Base-by-base conservation (phyloP, 2,329 filamentous ascomycete species). In the Xylariaceae sp. region DNA sequence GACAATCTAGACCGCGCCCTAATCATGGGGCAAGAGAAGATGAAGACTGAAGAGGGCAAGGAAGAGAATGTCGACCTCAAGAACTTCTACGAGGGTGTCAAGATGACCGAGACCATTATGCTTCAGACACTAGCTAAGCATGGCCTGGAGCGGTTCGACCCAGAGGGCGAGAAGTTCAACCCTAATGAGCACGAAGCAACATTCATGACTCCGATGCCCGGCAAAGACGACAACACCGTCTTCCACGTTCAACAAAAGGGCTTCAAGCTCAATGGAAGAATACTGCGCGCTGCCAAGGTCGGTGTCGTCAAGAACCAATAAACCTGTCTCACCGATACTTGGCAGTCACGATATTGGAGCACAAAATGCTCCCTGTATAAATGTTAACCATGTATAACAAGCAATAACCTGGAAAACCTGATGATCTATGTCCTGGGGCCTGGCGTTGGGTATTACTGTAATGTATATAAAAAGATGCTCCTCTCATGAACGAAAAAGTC, bases 1-100 rank as follows among this genome's bases (percentile, higher is more conserved):
- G 94, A 99, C 77, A 99, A 97, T 81, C 86, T 99, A 60, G 94
- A 99, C 76, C 92, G 92, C 63, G 94, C 94, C 36, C 84, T 99
- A 36, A 74, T 79, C 59, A 91, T 87, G 67, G 92, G 96, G 10
- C 86, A 82, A 55, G 87, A 91, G 33, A 91, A 90, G 75, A 81
- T 95, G 59, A 78, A 78, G 18, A 72, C 77, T 16, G 65, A 61
- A 20, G 63, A 59, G 42, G 65, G 59, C 27, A 57, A 61, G n/a
- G 46, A 65, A 24, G 53, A 55, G 40, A 70, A 70, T 20, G 81
- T 89, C 71, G 92, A 97, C 62, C 81, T 97, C 29, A 76, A 82
- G 56, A 89, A 87, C 66, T 83, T 99, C 58, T 87, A 96, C 73
- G 88, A 92, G 59, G 94, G 94, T 51, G 81, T 99, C 68, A 91